Evolutionary conservation across 2,329 filamentous ascomycete genomes (phyloP).

Genomic region (Ophiostoma novo-ulmi): DNA sequence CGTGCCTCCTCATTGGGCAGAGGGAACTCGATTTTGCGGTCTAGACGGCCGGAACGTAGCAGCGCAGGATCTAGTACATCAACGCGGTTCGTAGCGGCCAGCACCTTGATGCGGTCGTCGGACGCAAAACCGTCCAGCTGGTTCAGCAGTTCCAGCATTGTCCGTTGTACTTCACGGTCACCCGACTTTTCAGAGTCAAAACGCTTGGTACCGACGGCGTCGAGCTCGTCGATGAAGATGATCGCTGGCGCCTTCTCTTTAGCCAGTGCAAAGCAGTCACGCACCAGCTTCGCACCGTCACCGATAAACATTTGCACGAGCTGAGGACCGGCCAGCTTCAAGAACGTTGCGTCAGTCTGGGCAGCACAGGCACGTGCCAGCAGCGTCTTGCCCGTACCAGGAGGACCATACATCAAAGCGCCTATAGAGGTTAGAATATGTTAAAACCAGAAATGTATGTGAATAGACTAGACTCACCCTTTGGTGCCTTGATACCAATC

Average conservation of each 20-base stretch:
- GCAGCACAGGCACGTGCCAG: conserved; percentile 93
- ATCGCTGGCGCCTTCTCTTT: conserved; percentile 99
- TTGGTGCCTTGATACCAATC: conserved; percentile 98
- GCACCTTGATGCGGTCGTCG: conserved; percentile 92
- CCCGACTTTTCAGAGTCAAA: conserved; percentile 98
- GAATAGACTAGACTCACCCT: conserved; percentile 58
- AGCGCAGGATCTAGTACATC: conserved; percentile 90
- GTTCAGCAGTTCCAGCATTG: conserved; percentile 97
- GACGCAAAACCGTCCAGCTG: conserved; percentile 97
- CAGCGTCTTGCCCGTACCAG: conserved; percentile 84
- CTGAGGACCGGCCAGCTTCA: conserved; percentile 95
- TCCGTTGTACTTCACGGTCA: conserved; percentile 95
- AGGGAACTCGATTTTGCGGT: conserved; percentile 97
- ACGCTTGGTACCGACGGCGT: conserved; percentile 97
- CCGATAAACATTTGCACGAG: conserved; percentile 99
- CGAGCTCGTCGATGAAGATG: conserved; percentile 98
- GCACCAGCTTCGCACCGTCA: conserved; percentile 94
- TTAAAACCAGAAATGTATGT: conserved; percentile 25
- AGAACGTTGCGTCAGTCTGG: conserved; percentile 96
- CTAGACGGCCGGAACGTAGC: conserved; percentile 83
- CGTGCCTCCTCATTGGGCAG: conserved; percentile 96
- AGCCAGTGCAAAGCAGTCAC: conserved; percentile 93
- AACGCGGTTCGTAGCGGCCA: conserved; percentile 90
- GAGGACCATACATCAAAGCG: conserved; percentile 95
- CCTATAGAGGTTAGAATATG: conserved; percentile 47